Evolutionary conservation across 2,329 filamentous ascomycete species (phyloP), one percentile per base, ranked within the genome.

Genomic region (Ascochyta koolunga): DNA sequence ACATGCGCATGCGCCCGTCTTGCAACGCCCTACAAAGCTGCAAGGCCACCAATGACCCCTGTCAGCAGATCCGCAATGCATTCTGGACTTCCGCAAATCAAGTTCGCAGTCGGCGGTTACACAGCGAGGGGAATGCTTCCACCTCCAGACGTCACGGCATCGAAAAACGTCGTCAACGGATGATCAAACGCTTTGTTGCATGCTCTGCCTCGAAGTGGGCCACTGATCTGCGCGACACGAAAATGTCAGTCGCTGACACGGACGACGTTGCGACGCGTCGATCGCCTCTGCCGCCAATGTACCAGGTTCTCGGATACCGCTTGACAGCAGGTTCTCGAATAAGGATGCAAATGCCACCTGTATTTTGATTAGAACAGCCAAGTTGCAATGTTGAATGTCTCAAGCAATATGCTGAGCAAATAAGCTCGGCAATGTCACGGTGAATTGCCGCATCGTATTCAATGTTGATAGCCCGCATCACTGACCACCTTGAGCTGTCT

Each of bases 1-100:
- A 70, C 65, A 68, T 64, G 61, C 58, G 47, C 60, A 61, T 64
- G 57, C 59, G 56, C 38, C 35, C 41, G 41, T 55, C 44, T 39
- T 54, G 56, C 54, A 50, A 9, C 45, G 32, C 53, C 46, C 44
- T 56, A 54, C 54, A 46, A 48, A 39, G 43, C 29, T 57, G 51
- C 41, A 46, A 45, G 41, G 36, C 46, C 24, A 36, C 37, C 48
- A 8, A 38, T n/a, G 11, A 60, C 53, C 63, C 63, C 47, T 64
- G 63, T 25, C 50, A 53, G 59, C 59, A 64, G 64, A 66, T 66
- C 62, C 42, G 47, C 53, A 46, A 57, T 44, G 57, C 59, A 56
- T 46, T 33, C 48, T 62, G 56, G 54, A 56, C 50, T 59, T 58
- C 55, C 57, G 60, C 58, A 65, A 63, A 59, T 59, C 60, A 64